phyloP scores from a whole-genome alignment of 345 rosid genomes.

The Erucastrum elatum region DNA sequence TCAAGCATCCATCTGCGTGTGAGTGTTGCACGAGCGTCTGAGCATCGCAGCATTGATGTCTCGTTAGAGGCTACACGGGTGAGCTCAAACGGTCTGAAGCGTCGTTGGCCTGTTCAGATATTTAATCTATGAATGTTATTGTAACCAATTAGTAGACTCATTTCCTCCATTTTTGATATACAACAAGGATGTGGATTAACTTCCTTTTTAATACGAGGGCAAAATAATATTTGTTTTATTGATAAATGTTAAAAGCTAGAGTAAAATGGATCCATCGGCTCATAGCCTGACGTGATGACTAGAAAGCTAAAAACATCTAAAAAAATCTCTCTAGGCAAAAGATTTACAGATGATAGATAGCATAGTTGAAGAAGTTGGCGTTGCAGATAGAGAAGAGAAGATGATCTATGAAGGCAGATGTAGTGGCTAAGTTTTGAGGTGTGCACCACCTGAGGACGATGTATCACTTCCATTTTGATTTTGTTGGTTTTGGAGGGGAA shows the following conservation, averaged over 20 bases:
- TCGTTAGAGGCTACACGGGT: constrained; percentile 69
- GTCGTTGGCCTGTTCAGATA: constrained; percentile 71
- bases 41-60: constrained; percentile 84
- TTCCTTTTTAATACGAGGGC: neutral
- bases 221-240: neutral
- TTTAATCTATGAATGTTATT: constrained; percentile 54
- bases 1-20: constrained; percentile 61
- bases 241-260: neutral
- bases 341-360: constrained; percentile 21
- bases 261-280: constrained; percentile 20
- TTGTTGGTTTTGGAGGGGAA: constrained; percentile 57
- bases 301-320: constrained; percentile 28
- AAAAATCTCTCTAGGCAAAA: constrained; percentile 19
- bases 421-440: constrained; percentile 35
- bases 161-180: constrained; percentile 10
- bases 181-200: neutral
- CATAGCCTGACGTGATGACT: constrained; percentile 33
- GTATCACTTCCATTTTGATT: constrained; percentile 23
- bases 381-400: neutral
- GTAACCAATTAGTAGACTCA: constrained; percentile 13
- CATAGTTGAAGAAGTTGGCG: neutral
- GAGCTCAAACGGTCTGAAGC: constrained; percentile 53
- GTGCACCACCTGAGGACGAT: constrained; percentile 11
- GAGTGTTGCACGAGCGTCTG: constrained; percentile 74
- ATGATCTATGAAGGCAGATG: constrained; percentile 29